phyloP scores from a whole-genome alignment of 2,329 filamentous ascomycete species.

The Malbranchea zuffiana region DNA sequence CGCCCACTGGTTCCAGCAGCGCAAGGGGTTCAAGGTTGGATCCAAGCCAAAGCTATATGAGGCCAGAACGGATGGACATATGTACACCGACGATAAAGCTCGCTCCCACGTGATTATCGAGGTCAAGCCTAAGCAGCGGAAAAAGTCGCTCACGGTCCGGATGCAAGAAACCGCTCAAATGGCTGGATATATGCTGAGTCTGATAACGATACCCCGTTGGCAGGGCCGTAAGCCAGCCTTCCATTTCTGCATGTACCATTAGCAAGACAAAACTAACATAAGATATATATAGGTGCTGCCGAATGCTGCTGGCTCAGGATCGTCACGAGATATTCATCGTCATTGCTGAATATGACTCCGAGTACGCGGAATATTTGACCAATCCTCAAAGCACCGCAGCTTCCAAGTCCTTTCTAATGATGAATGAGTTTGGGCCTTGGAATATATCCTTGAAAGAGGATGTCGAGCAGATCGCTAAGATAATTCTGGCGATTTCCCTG shows the following conservation, averaged over 20 bases:
- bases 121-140: slow-evolving; percentile 6
- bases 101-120: slow-evolving; percentile 8
- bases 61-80: slow-evolving; percentile 12
- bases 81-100: slow-evolving; percentile 1
- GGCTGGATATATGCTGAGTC: slow-evolving; percentile 15
- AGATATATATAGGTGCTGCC: too few species aligned
- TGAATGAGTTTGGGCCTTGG: slow-evolving; percentile 7
- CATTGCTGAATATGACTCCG: slow-evolving; percentile 10
- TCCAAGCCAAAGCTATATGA: slow-evolving; percentile 6
- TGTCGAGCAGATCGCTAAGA: not conserved
- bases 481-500: not conserved
- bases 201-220: too few species aligned
- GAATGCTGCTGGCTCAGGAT: slow-evolving; percentile 13
- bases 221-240: too few species aligned
- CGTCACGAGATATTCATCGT: slow-evolving; percentile 13
- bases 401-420: slow-evolving; percentile 1
- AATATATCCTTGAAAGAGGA: not conserved
- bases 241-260: too few species aligned
- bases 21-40: slow-evolving; percentile 8
- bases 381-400: not conserved
- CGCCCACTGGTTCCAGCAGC: slow-evolving; percentile 8
- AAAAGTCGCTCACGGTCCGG: not conserved
- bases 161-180: slow-evolving; percentile 15
- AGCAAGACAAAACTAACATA: too few species aligned
- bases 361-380: slow-evolving; percentile 12